A percentile compares a stretch with the other conserved stretches of the same genome.
These are phyloP conservation scores for Myxozyma nipponensis DNA, from an alignment of 805 yeast genomes.

Conservation along the genomic window DNA sequence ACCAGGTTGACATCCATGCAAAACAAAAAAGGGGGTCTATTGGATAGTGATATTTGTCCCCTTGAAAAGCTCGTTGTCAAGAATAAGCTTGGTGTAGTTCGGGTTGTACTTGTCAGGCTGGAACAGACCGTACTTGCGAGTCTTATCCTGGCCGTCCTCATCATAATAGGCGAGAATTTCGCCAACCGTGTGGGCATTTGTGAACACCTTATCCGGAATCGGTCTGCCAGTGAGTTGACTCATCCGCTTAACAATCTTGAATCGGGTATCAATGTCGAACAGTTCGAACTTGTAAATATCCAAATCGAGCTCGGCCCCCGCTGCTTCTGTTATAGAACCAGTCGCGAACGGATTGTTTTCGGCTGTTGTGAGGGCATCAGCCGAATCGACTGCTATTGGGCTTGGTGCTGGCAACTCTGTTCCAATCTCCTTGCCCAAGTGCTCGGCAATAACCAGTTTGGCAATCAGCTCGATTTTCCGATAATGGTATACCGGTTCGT, in stretches of 20 bases:
- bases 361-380: background rate
- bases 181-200: slow-evolving; percentile 7
- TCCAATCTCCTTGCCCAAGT: slow-evolving; percentile 14
- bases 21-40: background rate
- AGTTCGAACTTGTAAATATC: slow-evolving; percentile 3
- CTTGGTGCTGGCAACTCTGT: slow-evolving; percentile 15
- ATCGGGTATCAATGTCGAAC: slow-evolving; percentile 9
- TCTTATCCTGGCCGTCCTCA: slow-evolving; percentile 6
- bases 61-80: slow-evolving; percentile 16
- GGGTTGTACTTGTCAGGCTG: slow-evolving; percentile 23
- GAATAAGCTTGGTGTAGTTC: slow-evolving; percentile 11
- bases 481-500: slow-evolving; percentile 4
- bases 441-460: slow-evolving; percentile 13
- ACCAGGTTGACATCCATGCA: no score
- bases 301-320: slow-evolving; percentile 7
- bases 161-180: slow-evolving; percentile 12
- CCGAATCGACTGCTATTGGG: background rate
- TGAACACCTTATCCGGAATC: slow-evolving; percentile 17
- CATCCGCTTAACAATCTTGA: slow-evolving; percentile 15
- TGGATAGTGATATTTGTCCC: slow-evolving; percentile 24
- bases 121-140: slow-evolving; percentile 15
- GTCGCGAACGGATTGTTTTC: background rate
- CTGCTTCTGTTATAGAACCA: slow-evolving; percentile 3
- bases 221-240: slow-evolving; percentile 21
- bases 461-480: slow-evolving; percentile 7